Evolutionary conservation across 176 grass and related monocot species (phyloP), one percentile per base, ranked within the genome.

Genomic region (Dendrocalamus sinicus): DNA sequence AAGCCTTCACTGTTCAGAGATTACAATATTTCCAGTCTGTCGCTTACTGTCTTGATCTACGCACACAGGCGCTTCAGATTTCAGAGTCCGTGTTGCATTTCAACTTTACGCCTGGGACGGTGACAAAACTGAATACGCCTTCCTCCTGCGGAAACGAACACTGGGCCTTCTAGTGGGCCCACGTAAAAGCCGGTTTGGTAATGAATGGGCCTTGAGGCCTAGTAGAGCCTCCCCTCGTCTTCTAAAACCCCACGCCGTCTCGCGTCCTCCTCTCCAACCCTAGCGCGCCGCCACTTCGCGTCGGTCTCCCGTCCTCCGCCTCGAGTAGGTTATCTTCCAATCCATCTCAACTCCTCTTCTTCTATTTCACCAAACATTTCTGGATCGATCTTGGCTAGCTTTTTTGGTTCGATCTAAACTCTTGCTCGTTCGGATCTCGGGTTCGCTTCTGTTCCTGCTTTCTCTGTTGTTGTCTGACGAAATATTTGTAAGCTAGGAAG

Each of bases 251-350:
- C 24, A n/a, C 16, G 16, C 10, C 35, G 12, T 2, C 37, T 20
- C 4, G 32, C 28, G 7, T 23, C 23, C 17, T 43, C 48, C 26
- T 11, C 69, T 28, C 39, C 15, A 79, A 89, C 76, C 84, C 84
- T 86, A 86, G 76, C 53, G 54, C 67, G 55, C 73, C 60, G 73
- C 83, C 63, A 9, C 73, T 54, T 37, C 73, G 73, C 83, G 11
- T 46, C 60, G 40, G 1, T n/a, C 52, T 15, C 66, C 16, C 39
- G 12, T 32, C 45, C 11, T 23, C 78, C 2, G 7, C 47, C 0
- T 48, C 24, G 8, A 30, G 30, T 8, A 60, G 81, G 81, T 61
- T 61, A 46, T 35, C 7, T 9, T 28, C 10, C 50, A 66, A 10
- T 66, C 26, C 80, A 43, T 43, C 41, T 43, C 22, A 1, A 4